phyloP scores from a whole-genome alignment of 768 basidiomycete species.

The Phlebiopsis flavidoalba region DNA sequence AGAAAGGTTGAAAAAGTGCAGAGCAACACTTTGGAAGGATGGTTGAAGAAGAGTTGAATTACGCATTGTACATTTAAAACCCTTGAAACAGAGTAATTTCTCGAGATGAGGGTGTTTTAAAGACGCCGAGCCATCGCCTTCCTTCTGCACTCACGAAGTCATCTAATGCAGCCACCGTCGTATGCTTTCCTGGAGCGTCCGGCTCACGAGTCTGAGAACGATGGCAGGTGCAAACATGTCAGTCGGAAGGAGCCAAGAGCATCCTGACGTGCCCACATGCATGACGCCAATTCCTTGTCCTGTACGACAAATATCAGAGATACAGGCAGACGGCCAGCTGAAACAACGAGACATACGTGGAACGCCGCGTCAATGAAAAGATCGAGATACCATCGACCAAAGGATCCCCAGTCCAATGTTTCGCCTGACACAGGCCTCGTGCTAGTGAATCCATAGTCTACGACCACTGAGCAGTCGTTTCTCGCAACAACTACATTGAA shows the following conservation, averaged over 20 bases:
- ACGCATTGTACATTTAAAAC: background rate
- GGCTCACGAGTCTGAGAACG: conserved; percentile 3
- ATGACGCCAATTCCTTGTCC: conserved; percentile 10
- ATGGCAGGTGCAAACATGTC: conserved; percentile 9
- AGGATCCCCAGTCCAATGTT: conserved; percentile 5
- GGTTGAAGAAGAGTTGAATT: conserved; percentile 13
- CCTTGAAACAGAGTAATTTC: too few relatives aligned
- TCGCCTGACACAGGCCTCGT: conserved; percentile 10
- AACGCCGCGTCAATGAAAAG: conserved; percentile 13
- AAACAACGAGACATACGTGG: background rate
- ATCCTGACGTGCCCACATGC: conserved; percentile 15
- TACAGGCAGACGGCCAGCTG: background rate
- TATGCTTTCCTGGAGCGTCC: background rate
- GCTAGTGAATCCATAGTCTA: conserved; percentile 13
- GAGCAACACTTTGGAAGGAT: conserved; percentile 22
- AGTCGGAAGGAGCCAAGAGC: conserved; percentile 10
- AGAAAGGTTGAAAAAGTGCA: conserved; percentile 11
- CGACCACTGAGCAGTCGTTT: background rate
- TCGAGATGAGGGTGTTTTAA: too few relatives aligned
- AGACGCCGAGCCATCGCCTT: too few relatives aligned
- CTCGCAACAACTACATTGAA: background rate
- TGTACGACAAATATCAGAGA: background rate
- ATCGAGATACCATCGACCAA: conserved; percentile 13
- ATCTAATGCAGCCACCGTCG: background rate
- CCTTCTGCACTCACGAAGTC: background rate